Percentiles rank a stretch among this genome's conserved stretches.
These are phyloP conservation scores for Tripterygium wilfordii DNA, from an alignment of 177 flowering plant species.

Conservation along the genomic window DNA sequence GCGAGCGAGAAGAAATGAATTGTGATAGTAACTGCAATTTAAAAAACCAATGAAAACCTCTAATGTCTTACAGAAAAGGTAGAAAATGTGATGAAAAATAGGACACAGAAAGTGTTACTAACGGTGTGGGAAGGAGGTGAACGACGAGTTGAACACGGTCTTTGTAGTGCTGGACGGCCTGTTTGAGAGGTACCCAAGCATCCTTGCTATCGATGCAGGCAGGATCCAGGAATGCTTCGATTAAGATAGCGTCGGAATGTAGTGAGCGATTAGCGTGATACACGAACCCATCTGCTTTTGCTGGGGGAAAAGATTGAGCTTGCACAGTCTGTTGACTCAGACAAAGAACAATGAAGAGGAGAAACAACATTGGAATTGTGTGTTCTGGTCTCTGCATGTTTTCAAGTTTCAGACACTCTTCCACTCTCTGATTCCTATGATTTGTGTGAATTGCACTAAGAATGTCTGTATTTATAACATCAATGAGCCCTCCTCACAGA, in stretches of 20 bases:
- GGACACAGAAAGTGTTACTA: constrained; percentile 11
- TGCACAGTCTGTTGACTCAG: too few relatives aligned
- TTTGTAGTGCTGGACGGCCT: constrained; percentile 35
- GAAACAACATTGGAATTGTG: too few relatives aligned
- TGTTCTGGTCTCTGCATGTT: too few relatives aligned
- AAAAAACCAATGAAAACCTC: too few relatives aligned
- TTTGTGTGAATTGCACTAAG: too few relatives aligned
- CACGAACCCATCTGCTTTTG: constrained; percentile 80
- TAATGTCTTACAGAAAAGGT: too few relatives aligned
- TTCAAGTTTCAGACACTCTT: too few relatives aligned
- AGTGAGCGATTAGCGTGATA: constrained; percentile 26
- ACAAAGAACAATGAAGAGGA: too few relatives aligned
- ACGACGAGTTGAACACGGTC: constrained; percentile 30
- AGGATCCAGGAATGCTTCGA: constrained; percentile 68
- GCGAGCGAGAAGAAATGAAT: constrained; percentile 65
- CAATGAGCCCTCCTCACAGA: too few relatives aligned
- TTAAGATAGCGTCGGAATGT: constrained; percentile 20
- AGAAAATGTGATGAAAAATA: neutral
- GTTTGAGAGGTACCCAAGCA: constrained; percentile 49
- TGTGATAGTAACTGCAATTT: constrained; percentile 80
- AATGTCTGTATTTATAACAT: too few relatives aligned
- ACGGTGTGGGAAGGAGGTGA: constrained; percentile 60
- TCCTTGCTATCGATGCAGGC: constrained; percentile 63
- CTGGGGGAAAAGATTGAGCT: too few relatives aligned
- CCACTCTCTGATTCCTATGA: too few relatives aligned